phyloP scores from a whole-genome alignment of 345 rosid genomes.

The Aquilaria yunnanensis region DNA sequence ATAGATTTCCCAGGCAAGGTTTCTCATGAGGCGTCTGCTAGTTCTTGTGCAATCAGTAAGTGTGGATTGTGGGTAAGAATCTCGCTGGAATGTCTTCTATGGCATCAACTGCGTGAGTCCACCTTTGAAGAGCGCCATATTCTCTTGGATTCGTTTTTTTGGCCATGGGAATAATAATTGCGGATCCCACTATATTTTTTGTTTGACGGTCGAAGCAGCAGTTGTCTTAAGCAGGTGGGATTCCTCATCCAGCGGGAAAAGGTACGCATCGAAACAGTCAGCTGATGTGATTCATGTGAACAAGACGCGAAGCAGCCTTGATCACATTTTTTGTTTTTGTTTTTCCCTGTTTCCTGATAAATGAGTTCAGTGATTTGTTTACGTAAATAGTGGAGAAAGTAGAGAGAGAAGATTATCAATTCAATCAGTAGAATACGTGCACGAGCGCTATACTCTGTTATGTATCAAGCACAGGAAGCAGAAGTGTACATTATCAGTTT shows the following conservation, averaged over 20 bases:
- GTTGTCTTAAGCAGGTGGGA: conserved; percentile 13
- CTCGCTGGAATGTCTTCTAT: conserved; percentile 17
- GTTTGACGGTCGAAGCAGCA: conserved; percentile 18
- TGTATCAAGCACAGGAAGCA: conserved; percentile 22
- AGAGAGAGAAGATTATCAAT: conserved; percentile 20
- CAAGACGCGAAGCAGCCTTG: conserved; percentile 23
- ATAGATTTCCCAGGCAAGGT: conserved; percentile 64
- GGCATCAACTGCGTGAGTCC: conserved; percentile 17
- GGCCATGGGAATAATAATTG: conserved; percentile 21
- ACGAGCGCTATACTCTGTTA: conserved; percentile 16
- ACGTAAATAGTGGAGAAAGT: conserved; percentile 38
- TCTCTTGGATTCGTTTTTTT: conserved; percentile 30
- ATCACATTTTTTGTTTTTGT: conserved; percentile 15
- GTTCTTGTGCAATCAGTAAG: conserved; percentile 1
- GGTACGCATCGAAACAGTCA: not conserved
- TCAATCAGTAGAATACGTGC: conserved; percentile 22
- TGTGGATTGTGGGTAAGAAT: conserved; percentile 17
- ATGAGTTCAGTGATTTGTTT: conserved; percentile 36
- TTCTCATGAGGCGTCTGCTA: conserved; percentile 43
- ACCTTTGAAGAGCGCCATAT: not conserved
- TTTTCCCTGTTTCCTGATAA: conserved; percentile 17
- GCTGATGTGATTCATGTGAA: conserved; percentile 13
- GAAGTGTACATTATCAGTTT: conserved; percentile 75
- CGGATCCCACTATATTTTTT: conserved; percentile 13
- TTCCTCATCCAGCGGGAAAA: conserved; percentile 9